Evolutionary conservation across 225 moss, liverwort and hornwort species (phyloP), one percentile per base, ranked within the genome.

Genomic region (Antitrichia curtipendula): DNA sequence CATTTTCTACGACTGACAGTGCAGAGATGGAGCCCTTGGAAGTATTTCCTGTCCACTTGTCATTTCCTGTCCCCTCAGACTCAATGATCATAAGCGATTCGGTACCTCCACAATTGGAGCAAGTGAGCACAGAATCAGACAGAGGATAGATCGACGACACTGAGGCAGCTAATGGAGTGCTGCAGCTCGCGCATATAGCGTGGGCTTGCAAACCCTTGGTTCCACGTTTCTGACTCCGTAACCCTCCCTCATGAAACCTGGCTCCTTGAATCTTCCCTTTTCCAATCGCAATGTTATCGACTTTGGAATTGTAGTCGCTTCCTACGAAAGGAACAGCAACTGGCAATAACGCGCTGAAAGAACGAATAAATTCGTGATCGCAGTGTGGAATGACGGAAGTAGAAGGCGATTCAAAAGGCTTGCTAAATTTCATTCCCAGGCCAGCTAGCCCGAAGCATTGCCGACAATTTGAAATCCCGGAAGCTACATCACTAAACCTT

Each of bases 401-500:
- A 24, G 82, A 84, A 75, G 81, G 56, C 50, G 91, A 89, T 31
- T 88, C 75, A 43, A 84, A 49, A 73, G 86, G 25, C 47, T 87
- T 84, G 28, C 88, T 88, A 59, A 89, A 85, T 89, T 92, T 90
- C 87, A 88, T 91, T 88, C 90, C 90, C 82, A 64, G 47, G 81
- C 81, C 80, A 38, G 90, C 71, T 75, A 82, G 75, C 53, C 82
- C 88, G 59, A 92, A 89, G 72, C 90, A 87, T 83, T 89, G 84
- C 75, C 91, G 88, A 36, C 81, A 91, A 90, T 89, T 93, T 53
- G 88, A 90, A 57, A 91, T 45, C 45, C 91, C 86, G 16, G 87
- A 79, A 49, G 90, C 93, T 74, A 92, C 87, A 88, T 94, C 90
- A 54, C 94, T 93, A 40, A 96, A 90, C 89, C 92, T 96, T 88